Percentiles rank a stretch among this genome's conserved stretches.
Conservation (phyloP, 2,329 filamentous ascomycete genomes). For the Elsinoe perseae region DNA sequence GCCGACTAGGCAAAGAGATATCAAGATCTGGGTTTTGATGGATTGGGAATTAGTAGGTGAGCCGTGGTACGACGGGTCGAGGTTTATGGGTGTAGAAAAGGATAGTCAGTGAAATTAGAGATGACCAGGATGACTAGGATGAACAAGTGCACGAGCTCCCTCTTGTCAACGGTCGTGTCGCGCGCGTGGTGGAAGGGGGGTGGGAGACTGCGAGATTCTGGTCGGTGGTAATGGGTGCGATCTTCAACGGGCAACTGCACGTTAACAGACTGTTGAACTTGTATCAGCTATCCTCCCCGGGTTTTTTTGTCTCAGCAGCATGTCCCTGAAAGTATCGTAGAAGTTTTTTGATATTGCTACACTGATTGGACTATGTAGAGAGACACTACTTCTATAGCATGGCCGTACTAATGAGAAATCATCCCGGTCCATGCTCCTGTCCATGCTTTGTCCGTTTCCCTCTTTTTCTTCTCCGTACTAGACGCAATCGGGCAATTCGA, state of each 20-base stretch:
- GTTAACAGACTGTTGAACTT: not conserved
- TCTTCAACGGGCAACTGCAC: constrained; percentile 1
- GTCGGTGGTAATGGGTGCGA: not conserved
- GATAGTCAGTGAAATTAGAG: not conserved
- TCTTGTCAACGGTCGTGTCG: constrained; percentile 1
- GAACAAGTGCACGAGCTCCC: constrained; percentile 4
- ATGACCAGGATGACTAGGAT: not conserved
- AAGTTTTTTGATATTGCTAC: not conserved
- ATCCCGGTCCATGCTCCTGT: constrained; percentile 1
- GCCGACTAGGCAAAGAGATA: not conserved
- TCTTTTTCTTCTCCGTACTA: not conserved
- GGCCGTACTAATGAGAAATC: not conserved
- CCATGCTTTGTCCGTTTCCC: not conserved
- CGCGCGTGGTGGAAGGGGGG: not conserved
- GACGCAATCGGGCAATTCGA: not conserved
- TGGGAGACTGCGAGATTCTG: not conserved
- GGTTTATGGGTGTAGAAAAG: not conserved
- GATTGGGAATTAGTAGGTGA: not conserved
- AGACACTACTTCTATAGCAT: not conserved
- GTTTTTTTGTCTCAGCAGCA: not conserved
- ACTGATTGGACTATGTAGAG: not conserved
- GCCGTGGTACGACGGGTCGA: constrained; percentile 2
- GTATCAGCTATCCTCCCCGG: not conserved
- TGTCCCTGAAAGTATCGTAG: not conserved
- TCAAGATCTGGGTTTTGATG: constrained; percentile 9